Conservation (phyloP, 2,329 filamentous ascomycete genomes). For the Achaetomium macrosporum region DNA sequence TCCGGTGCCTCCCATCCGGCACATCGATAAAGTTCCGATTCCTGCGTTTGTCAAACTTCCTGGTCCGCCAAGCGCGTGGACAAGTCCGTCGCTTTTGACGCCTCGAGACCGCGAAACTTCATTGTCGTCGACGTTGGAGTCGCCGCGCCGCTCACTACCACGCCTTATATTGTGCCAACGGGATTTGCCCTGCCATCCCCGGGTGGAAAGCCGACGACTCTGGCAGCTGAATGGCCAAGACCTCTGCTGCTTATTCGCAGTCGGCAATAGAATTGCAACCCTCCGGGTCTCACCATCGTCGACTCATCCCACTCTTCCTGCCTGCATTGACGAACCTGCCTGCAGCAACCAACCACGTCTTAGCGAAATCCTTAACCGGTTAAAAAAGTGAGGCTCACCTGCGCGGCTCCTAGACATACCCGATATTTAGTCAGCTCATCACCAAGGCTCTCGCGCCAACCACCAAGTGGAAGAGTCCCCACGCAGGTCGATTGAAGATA, state of each 20-base stretch:
- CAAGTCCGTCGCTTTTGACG: constrained; percentile 17
- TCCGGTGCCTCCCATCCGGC: background rate
- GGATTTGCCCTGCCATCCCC: constrained; percentile 2
- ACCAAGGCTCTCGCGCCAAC: background rate
- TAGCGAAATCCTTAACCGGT: constrained; percentile 6
- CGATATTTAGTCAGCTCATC: background rate
- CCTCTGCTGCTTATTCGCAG: constrained; percentile 21
- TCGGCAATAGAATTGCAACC: constrained; percentile 16
- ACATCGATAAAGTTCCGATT: background rate
- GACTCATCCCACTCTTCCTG: constrained; percentile 3
- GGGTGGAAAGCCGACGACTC: constrained; percentile 12
- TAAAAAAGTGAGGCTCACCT: constrained; percentile 15
- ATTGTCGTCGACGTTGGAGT: constrained; percentile 16
- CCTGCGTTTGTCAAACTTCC: constrained; percentile 1
- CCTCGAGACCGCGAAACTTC: background rate
- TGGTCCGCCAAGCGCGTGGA: constrained; percentile 18
- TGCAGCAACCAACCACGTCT: constrained; percentile 9
- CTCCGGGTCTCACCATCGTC: constrained; percentile 3
- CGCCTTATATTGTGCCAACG: constrained; percentile 7
- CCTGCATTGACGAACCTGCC: background rate
- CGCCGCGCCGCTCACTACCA: constrained; percentile 21
- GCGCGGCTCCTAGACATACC: constrained; percentile 5
- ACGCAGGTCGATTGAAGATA: constrained; percentile 4
- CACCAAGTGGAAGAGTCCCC: constrained; percentile 3
- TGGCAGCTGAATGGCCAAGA: constrained; percentile 23